Conservation (phyloP, 352 stramenopile species). For the Thraustotheca clavata region DNA sequence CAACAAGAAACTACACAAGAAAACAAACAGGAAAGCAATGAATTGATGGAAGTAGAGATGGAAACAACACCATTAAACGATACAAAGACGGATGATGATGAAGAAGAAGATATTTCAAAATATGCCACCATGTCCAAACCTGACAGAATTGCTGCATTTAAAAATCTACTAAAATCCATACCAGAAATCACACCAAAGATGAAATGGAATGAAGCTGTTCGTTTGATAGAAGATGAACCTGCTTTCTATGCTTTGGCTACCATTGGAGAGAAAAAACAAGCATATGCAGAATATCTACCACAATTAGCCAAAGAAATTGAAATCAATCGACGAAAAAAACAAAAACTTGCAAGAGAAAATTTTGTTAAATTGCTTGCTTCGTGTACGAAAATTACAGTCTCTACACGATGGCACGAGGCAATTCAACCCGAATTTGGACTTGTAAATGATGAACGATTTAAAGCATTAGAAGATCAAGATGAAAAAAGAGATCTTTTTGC, state of each 20-base stretch:
- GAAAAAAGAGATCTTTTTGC: slow-evolving; percentile 65
- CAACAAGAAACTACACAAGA: slow-evolving; percentile 30
- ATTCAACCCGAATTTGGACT: slow-evolving; percentile 38
- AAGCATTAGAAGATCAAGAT: slow-evolving; percentile 44
- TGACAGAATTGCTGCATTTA: slow-evolving; percentile 53
- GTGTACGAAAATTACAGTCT: slow-evolving; percentile 34
- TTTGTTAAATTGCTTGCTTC: slow-evolving; percentile 57
- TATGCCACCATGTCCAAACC: slow-evolving; percentile 43
- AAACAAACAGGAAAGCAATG: slow-evolving; percentile 18
- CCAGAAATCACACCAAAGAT: slow-evolving; percentile 54
- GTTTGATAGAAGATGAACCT: slow-evolving; percentile 46
- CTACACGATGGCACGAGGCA: slow-evolving; percentile 40
- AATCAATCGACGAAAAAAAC: slow-evolving; percentile 51
- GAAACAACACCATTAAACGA: background rate
- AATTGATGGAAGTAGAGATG: slow-evolving; percentile 18
- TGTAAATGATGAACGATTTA: slow-evolving; percentile 55
- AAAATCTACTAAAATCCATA: slow-evolving; percentile 50
- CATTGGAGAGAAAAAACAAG: slow-evolving; percentile 76
- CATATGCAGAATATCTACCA: slow-evolving; percentile 73
- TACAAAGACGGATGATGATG: slow-evolving; percentile 27
- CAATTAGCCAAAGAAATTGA: slow-evolving; percentile 56
- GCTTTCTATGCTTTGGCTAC: slow-evolving; percentile 54
- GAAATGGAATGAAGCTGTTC: slow-evolving; percentile 68
- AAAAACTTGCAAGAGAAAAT: slow-evolving; percentile 68
- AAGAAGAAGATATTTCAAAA: slow-evolving; percentile 31